These are phyloP conservation scores for Dendrostoma leiphaemia DNA, from an alignment of 2,329 filamentous ascomycete species.

Conservation along the genomic window DNA sequence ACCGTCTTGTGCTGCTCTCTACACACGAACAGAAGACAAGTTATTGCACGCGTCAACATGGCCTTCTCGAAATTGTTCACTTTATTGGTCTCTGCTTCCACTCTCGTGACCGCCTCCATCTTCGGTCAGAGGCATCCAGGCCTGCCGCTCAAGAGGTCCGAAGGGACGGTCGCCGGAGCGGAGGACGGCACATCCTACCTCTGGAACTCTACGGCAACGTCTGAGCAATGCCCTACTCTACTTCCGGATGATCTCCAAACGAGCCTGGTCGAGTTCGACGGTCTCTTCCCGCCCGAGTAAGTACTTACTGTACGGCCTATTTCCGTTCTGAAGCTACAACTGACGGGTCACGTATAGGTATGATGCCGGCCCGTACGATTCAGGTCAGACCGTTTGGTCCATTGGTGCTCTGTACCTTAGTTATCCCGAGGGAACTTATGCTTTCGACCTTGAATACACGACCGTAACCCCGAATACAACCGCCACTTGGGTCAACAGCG, in stretches of 20 bases:
- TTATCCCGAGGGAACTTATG: neutral
- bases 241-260: neutral
- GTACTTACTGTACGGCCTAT: neutral
- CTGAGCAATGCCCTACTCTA: conserved; percentile 3
- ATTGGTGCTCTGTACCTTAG: conserved; percentile 1
- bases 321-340: neutral
- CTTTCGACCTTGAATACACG: conserved; percentile 5
- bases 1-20: too few species aligned
- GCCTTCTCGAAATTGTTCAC: neutral
- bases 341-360: too few species aligned
- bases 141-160: conserved; percentile 1
- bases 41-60: too few species aligned
- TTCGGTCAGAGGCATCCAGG: neutral
- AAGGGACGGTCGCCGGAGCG: conserved; percentile 1
- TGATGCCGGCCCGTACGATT: neutral
- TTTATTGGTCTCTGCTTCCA: neutral
- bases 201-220: neutral
- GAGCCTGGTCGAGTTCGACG: conserved; percentile 5
- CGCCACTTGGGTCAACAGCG: conserved; percentile 2
- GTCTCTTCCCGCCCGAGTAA: conserved; percentile 1
- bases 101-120: neutral
- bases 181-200: conserved; percentile 4
- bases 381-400: neutral
- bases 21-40: too few species aligned
- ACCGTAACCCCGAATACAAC: conserved; percentile 5